Base-by-base conservation (phyloP, 169 alveolate species). In the Plasmodium relictum region DNA sequence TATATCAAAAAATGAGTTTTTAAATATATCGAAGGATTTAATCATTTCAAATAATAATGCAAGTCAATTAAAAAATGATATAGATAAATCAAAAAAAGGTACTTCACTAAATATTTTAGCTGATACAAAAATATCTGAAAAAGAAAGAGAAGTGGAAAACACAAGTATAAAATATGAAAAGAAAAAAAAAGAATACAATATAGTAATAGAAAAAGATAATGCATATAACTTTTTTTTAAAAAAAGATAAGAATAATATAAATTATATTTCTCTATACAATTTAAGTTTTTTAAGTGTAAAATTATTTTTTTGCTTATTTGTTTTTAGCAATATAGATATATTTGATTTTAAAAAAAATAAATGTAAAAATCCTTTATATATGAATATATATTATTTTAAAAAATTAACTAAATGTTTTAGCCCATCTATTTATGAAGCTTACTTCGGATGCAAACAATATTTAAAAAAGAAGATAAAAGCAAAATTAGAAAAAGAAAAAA, bases 251-350 rank as follows among this genome's bases (percentile, higher is more conserved):
- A 26, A 74, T 45, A 22, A 41, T 45, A 74, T 74, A 62, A 31
- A 37, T n/a, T 74, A 61, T 69, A 74, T 63, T 8, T 44, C 88
- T 18, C 88, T 74, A n/a, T 41, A 74, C 37, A 18, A 37, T 22
- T 20, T 74, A 63, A 62, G 88, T 24, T 62, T 74, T 74, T 31
- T 74, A 10, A 74, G 61, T 45, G 71, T 74, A 44, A 74, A 74
- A 18, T 61, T 74, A 74, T 74, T 74, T 18, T 39, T 74, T 18
- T 74, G 88, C 74, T 22, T 74, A 63, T 74, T 74, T 56, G 61
- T 62, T 45, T 74, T 74, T 61, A 63, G 74, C 88, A 74, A 63
- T 74, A 52, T 74, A n/a, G 88, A 74, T 37, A 74, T 74, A 63
- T 74, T 74, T 26, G 88, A 74, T 50, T 62, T 74, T 18, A 48